Evolutionary conservation across 495 filamentous ascomycete species (phyloP).

Genomic region (Cercophora newfieldiana): DNA sequence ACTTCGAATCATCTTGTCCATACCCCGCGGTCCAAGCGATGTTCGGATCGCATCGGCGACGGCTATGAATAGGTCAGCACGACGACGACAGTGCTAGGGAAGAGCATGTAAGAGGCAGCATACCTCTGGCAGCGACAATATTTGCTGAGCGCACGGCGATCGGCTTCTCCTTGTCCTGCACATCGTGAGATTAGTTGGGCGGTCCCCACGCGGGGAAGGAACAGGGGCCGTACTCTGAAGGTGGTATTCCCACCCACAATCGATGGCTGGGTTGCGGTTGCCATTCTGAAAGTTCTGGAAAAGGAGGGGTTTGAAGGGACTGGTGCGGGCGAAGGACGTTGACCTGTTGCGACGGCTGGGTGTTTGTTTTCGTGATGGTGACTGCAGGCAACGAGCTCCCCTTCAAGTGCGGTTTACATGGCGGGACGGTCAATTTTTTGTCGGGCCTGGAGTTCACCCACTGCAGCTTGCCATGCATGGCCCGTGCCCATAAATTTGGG

Average conservation of each 20-base stretch:
- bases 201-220: not conserved
- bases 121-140: constrained; percentile 95
- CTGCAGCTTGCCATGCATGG: constrained; percentile 12
- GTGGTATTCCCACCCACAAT: constrained; percentile 64
- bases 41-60: constrained; percentile 96
- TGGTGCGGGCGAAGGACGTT: constrained; percentile 20
- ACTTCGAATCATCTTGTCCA: constrained; percentile 99
- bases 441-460: constrained; percentile 34
- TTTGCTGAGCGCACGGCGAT: constrained; percentile 92
- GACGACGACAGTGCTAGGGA: not conserved
- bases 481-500: constrained; percentile 10
- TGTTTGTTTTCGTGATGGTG: constrained; percentile 18
- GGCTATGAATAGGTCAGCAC: constrained; percentile 49
- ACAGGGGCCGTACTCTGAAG: constrained; percentile 65
- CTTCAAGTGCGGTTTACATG: constrained; percentile 24
- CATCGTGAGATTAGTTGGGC: constrained; percentile 42
- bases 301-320: not conserved
- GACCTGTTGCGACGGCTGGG: constrained; percentile 18
- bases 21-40: constrained; percentile 58
- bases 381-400: constrained; percentile 31
- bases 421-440: constrained; percentile 37
- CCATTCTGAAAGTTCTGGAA: constrained; percentile 56
- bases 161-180: constrained; percentile 96
- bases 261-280: constrained; percentile 56
- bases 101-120: constrained; percentile 22